Percentiles rank a stretch among this genome's conserved stretches.
These are phyloP conservation scores for Cymodocea nodosa DNA, from an alignment of 116 monocot genomes.

Conservation along the genomic window DNA sequence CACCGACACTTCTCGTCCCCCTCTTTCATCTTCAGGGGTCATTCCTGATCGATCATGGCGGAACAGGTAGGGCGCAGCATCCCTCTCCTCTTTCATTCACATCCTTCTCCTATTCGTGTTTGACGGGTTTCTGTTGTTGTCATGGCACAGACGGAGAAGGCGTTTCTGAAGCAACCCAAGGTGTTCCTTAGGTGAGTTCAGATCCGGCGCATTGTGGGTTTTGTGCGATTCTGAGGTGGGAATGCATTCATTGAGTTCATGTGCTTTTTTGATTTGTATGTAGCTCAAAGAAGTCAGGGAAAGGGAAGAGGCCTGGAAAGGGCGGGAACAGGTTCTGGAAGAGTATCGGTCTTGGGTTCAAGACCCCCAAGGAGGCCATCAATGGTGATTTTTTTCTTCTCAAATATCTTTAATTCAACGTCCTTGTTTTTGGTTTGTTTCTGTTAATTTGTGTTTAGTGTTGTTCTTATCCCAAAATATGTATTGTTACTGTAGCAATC, in stretches of 20 bases:
- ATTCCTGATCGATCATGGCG: slow-evolving; percentile 19
- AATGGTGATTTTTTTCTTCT: slow-evolving; percentile 3
- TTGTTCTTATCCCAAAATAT: no score
- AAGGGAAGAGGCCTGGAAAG: slow-evolving; percentile 24
- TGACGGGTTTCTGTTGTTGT: not conserved
- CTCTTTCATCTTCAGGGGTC: not conserved
- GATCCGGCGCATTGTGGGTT: not conserved
- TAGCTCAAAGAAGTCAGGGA: slow-evolving; percentile 25
- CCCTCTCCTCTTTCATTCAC: not conserved
- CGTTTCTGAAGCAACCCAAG: slow-evolving; percentile 58
- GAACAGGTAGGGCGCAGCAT: slow-evolving; percentile 25
- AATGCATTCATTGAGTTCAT: not conserved
- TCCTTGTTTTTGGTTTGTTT: no score
- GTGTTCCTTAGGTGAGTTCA: slow-evolving; percentile 36
- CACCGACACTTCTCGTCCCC: not conserved
- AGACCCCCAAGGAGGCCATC: slow-evolving; percentile 19
- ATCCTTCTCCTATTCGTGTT: not conserved
- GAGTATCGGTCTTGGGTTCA: slow-evolving; percentile 23
- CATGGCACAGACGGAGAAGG: slow-evolving; percentile 49
- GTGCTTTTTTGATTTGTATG: not conserved
- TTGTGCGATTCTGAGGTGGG: not conserved
- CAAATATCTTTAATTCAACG: not conserved
- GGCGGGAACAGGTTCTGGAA: slow-evolving; percentile 27
- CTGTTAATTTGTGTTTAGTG: not conserved
- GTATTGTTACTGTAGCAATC: no score